phyloP scores from a whole-genome alignment of 306 rosid species.

The Prosopis cineraria region DNA sequence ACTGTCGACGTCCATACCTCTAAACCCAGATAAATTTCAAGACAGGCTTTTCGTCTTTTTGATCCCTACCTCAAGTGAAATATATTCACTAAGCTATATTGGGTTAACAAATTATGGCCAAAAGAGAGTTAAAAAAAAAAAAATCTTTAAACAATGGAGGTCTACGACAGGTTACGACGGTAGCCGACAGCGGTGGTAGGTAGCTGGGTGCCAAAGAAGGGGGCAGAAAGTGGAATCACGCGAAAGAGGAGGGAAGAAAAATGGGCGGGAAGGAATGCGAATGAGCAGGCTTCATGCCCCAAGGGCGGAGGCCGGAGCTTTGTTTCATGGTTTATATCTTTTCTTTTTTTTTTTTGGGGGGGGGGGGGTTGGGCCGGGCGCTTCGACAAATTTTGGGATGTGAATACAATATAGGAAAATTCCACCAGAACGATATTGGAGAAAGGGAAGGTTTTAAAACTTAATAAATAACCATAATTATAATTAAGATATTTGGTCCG shows the following conservation, averaged over 20 bases:
- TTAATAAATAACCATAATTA: no score
- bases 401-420: no score
- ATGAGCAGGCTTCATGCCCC: background rate
- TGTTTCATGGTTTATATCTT: no score
- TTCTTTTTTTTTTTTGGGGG: no score
- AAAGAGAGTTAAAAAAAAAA: background rate
- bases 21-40: background rate
- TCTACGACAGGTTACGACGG: background rate
- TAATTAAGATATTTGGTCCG: no score
- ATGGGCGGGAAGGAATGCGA: background rate
- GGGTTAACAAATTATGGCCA: background rate
- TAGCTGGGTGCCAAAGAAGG: background rate
- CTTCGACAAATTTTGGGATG: no score
- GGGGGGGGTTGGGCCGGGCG: no score
- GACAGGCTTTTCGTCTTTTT: background rate
- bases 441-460: no score
- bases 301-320: no score
- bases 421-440: no score
- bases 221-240: background rate
- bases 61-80: background rate
- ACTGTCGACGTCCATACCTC: conserved; percentile 51
- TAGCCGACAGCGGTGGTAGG: background rate
- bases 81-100: background rate
- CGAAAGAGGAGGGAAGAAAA: background rate
- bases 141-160: background rate